Conservation (phyloP, 768 basidiomycete species). For the Cystoderma amianthinum region DNA sequence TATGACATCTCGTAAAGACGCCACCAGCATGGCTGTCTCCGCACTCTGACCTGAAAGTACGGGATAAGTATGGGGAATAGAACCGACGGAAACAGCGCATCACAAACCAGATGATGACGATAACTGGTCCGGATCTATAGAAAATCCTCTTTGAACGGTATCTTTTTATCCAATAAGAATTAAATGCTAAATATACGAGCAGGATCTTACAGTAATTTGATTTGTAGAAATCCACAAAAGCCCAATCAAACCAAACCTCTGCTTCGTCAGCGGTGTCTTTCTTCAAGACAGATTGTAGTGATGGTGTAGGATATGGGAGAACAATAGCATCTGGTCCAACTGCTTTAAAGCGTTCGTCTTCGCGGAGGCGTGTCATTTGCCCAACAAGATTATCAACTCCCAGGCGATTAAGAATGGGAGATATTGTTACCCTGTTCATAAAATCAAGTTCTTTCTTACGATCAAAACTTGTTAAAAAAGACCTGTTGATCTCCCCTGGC, state of each 20-base stretch:
- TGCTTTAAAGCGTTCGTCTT: slow-evolving; percentile 89
- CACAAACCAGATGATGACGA: slow-evolving; percentile 53
- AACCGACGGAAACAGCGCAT: too few species aligned
- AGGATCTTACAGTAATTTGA: slow-evolving; percentile 92
- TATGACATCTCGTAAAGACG: slow-evolving; percentile 79
- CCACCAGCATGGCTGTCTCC: slow-evolving; percentile 76
- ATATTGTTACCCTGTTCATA: slow-evolving; percentile 61
- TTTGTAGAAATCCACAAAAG: slow-evolving; percentile 98
- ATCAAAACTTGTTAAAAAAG: too few species aligned
- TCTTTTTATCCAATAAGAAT: too few species aligned
- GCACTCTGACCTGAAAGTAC: slow-evolving; percentile 48
- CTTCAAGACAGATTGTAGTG: slow-evolving; percentile 26
- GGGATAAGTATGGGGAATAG: slow-evolving; percentile 4
- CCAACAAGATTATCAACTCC: slow-evolving; percentile 86
- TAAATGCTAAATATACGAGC: background rate
- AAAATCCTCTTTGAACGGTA: slow-evolving; percentile 68
- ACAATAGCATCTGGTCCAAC: slow-evolving; percentile 85
- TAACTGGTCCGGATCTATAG: slow-evolving; percentile 59
- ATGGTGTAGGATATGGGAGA: slow-evolving; percentile 37
- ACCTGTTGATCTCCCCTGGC: slow-evolving; percentile 94
- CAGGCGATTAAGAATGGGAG: slow-evolving; percentile 85
- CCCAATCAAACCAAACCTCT: slow-evolving; percentile 98
- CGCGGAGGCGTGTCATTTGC: slow-evolving; percentile 79
- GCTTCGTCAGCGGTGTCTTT: slow-evolving; percentile 50
- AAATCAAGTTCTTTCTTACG: too few species aligned